These are phyloP conservation scores for Hypsizygus marmoreus DNA, from an alignment of 768 basidiomycete genomes.

Conservation along the genomic window DNA sequence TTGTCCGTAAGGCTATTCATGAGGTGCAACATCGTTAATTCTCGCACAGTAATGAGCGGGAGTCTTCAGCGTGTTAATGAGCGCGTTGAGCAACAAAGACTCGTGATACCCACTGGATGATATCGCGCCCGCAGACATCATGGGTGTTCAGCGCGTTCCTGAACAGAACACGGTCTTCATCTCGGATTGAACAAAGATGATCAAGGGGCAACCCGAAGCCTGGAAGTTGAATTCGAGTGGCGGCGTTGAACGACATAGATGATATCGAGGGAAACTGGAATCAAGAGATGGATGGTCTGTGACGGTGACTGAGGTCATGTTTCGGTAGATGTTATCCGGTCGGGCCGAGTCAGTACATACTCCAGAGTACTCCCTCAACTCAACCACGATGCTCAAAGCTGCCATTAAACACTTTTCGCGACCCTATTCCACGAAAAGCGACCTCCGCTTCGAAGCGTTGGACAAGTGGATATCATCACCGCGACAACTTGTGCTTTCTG, in stretches of 20 bases:
- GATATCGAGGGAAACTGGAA: neutral
- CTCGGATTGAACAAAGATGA: no score
- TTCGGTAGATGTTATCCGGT: neutral
- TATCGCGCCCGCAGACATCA: neutral
- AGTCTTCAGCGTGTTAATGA: neutral
- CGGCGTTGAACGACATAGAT: neutral
- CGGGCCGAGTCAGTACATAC: neutral
- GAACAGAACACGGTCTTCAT: neutral
- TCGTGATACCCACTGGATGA: neutral
- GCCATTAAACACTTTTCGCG: constrained; percentile 7
- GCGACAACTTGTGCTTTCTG: constrained; percentile 45
- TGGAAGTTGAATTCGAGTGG: neutral
- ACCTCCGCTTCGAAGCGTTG: constrained; percentile 25
- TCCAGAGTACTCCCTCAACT: neutral
- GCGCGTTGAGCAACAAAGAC: neutral
- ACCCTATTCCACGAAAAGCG: constrained; percentile 15
- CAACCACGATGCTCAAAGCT: constrained; percentile 17
- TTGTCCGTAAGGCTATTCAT: no score
- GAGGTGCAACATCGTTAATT: no score
- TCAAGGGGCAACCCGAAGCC: constrained; percentile 8
- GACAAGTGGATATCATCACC: constrained; percentile 57
- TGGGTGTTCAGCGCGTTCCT: neutral
- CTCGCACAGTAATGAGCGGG: no score
- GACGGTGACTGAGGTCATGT: neutral
- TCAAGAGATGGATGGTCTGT: neutral